phyloP scores from a whole-genome alignment of 345 rosid species.

The Citrus sinensis region DVS_A1.0 CM039162.1:7896501-7897000 shows the following conservation, averaged over 20 bases:
- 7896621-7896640: too few relatives aligned
- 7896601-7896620: too few relatives aligned
- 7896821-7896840: neutral
- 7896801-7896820: neutral
- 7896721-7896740: neutral
- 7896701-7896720: neutral
- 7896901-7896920: neutral
- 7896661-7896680: neutral
- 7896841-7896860: neutral
- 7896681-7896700: neutral
- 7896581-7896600: too few relatives aligned
- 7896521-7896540: too few relatives aligned
- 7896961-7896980: neutral
- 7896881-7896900: too few relatives aligned
- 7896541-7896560: too few relatives aligned
- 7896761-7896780: neutral
- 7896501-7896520: too few relatives aligned
- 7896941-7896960: too few relatives aligned
- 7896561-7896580: too few relatives aligned
- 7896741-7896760: neutral
- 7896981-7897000: neutral
- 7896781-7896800: neutral
- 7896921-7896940: neutral
- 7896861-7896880: neutral
- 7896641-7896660: too few relatives aligned